phyloP scores from a whole-genome alignment of 2,329 filamentous ascomycete species.

The Gnomoniopsis sp. region DNA sequence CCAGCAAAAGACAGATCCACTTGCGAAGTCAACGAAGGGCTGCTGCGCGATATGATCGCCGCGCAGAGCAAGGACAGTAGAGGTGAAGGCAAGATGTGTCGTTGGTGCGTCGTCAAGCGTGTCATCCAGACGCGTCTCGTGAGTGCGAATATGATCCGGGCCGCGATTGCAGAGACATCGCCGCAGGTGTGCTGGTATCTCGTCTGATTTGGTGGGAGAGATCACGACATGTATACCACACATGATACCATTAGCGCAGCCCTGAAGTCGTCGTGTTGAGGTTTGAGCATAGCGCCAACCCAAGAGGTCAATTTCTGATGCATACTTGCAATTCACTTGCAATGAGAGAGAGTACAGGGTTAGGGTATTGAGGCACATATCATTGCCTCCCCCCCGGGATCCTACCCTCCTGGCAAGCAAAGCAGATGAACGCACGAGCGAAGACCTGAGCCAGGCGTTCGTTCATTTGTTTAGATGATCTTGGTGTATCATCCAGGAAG shows the following conservation, averaged over 20 bases:
- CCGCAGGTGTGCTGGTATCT: constrained; percentile 36
- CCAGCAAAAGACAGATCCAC: constrained; percentile 79
- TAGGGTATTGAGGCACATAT: too few relatives aligned
- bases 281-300: too few relatives aligned
- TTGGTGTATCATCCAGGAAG: too few relatives aligned
- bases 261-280: background rate
- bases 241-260: constrained; percentile 37
- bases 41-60: constrained; percentile 69
- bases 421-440: too few relatives aligned
- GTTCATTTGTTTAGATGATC: too few relatives aligned
- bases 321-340: too few relatives aligned
- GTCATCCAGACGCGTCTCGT: constrained; percentile 29
- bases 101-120: constrained; percentile 22
- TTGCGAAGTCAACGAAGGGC: constrained; percentile 59
- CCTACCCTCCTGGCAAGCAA: too few relatives aligned
- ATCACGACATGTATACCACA: constrained; percentile 59
- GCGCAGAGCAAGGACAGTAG: constrained; percentile 87
- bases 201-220: constrained; percentile 30
- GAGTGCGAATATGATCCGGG: constrained; percentile 54
- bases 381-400: too few relatives aligned
- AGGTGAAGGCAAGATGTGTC: constrained; percentile 61
- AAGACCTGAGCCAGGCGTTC: too few relatives aligned
- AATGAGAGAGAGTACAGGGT: background rate
- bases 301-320: too few relatives aligned
- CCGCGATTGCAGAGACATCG: constrained; percentile 52